Conservation (phyloP, 2,329 filamentous ascomycete species). For the Xylariaceae sp. region DNA sequence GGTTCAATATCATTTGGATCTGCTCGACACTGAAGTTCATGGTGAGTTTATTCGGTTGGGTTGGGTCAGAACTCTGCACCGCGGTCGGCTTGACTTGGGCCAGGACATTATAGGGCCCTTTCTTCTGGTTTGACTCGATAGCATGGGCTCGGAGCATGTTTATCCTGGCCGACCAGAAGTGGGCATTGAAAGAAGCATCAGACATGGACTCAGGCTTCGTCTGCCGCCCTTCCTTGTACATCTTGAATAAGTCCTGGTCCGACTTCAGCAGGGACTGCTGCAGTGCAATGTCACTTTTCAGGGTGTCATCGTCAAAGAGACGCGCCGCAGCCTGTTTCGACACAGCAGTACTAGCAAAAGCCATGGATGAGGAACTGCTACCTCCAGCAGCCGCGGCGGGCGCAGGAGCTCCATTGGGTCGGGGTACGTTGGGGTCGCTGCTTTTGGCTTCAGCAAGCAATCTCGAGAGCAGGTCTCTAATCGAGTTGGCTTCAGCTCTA, state of each 20-base stretch:
- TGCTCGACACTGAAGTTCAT: conserved; percentile 86
- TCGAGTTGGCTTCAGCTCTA: conserved; percentile 72
- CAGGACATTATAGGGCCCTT: conserved; percentile 88
- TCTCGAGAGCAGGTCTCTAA: conserved; percentile 74
- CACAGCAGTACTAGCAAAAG: conserved; percentile 64
- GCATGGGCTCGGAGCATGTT: conserved; percentile 83
- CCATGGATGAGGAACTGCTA: conserved; percentile 61
- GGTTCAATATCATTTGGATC: conserved; percentile 84
- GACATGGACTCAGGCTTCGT: conserved; percentile 81
- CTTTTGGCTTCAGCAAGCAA: conserved; percentile 65
- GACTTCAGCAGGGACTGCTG: conserved; percentile 85
- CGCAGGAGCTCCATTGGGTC: conserved; percentile 32
- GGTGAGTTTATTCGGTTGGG: conserved; percentile 53
- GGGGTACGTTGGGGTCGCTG: conserved; percentile 43
- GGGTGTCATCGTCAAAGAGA: conserved; percentile 73
- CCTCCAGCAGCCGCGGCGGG: conserved; percentile 21
- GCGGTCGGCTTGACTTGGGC: conserved; percentile 79
- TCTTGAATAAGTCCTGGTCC: conserved; percentile 66
- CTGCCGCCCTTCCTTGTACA: conserved; percentile 76
- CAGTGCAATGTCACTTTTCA: conserved; percentile 71
- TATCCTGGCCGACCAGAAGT: conserved; percentile 90
- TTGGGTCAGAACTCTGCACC: conserved; percentile 33
- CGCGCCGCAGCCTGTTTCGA: conserved; percentile 47
- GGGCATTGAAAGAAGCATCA: conserved; percentile 72
- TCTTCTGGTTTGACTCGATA: conserved; percentile 78